Conservation (phyloP, 2,329 filamentous ascomycete species). For the Berkeleyomyces basicola region DNA sequence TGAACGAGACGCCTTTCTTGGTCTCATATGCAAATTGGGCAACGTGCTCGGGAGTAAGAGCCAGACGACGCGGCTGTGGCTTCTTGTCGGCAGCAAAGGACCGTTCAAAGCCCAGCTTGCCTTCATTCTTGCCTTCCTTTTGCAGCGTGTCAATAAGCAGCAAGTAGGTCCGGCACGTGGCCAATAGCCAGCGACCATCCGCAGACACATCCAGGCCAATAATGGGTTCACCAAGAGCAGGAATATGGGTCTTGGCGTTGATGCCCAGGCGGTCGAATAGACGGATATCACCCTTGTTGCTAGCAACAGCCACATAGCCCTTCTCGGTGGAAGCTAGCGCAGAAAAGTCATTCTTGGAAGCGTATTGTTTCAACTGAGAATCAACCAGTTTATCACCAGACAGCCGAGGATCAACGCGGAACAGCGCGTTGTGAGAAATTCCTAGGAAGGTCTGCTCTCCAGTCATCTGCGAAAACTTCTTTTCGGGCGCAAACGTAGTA, state of each 20-base stretch:
- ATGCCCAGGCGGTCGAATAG: slow-evolving; percentile 93
- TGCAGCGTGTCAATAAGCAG: slow-evolving; percentile 85
- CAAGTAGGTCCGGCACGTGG: slow-evolving; percentile 85
- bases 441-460: slow-evolving; percentile 89
- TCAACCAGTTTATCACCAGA: slow-evolving; percentile 87
- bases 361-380: slow-evolving; percentile 84
- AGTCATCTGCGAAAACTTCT: slow-evolving; percentile 97
- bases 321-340: slow-evolving; percentile 88
- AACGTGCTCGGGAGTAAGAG: slow-evolving; percentile 77
- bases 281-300: slow-evolving; percentile 93
- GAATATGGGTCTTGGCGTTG: slow-evolving; percentile 93
- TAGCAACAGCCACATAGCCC: slow-evolving; percentile 90
- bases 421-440: slow-evolving; percentile 81
- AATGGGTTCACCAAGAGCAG: slow-evolving; percentile 86
- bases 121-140: slow-evolving; percentile 86
- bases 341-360: slow-evolving; percentile 93
- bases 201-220: slow-evolving; percentile 89
- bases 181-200: slow-evolving; percentile 88
- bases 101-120: slow-evolving; percentile 94
- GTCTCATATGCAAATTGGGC: slow-evolving; percentile 97
- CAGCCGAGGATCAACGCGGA: slow-evolving; percentile 81
- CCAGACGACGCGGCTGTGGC: slow-evolving; percentile 79
- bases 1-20: slow-evolving; percentile 70
- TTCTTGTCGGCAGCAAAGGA: slow-evolving; percentile 84
- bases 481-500: slow-evolving; percentile 81